Conservation (phyloP, 306 rosid species). For the Malus fusca region DNA sequence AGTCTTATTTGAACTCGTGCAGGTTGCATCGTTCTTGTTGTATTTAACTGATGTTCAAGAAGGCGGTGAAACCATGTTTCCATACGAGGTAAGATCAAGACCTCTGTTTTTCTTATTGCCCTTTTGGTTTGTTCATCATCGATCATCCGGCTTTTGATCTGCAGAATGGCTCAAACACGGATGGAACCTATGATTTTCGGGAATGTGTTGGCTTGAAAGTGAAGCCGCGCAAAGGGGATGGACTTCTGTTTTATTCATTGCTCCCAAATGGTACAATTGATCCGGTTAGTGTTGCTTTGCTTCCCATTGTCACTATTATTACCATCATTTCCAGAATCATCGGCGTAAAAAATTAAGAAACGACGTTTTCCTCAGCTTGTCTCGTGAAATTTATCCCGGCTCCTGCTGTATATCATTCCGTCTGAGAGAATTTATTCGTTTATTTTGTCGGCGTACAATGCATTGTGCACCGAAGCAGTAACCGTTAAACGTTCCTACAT, state of each 20-base stretch:
- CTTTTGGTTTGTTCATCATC: neutral
- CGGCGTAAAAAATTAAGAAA: neutral
- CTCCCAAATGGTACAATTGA: conserved; percentile 73
- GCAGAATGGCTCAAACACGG: conserved; percentile 76
- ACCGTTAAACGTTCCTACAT: neutral
- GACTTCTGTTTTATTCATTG: conserved; percentile 76
- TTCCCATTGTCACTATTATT: neutral
- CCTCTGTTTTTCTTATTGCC: neutral
- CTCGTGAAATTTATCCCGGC: neutral
- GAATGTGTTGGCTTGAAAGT: conserved; percentile 66
- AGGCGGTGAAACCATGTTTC: conserved; percentile 93
- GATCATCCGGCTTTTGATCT: conserved; percentile 5
- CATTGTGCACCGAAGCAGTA: neutral
- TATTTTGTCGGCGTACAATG: neutral
- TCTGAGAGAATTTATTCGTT: neutral
- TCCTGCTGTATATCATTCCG: neutral
- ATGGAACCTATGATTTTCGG: conserved; percentile 39
- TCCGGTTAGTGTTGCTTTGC: conserved; percentile 44
- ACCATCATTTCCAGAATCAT: neutral
- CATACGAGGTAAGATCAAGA: conserved; percentile 62
- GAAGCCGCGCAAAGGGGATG: conserved; percentile 85
- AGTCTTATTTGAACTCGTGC: conserved; percentile 14
- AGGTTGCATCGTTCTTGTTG: conserved; percentile 81
- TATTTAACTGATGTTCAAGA: conserved; percentile 74
- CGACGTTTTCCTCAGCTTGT: neutral